Base-by-base conservation (phyloP, 805 yeast species). In the Saturnispora gosingensis region DNA sequence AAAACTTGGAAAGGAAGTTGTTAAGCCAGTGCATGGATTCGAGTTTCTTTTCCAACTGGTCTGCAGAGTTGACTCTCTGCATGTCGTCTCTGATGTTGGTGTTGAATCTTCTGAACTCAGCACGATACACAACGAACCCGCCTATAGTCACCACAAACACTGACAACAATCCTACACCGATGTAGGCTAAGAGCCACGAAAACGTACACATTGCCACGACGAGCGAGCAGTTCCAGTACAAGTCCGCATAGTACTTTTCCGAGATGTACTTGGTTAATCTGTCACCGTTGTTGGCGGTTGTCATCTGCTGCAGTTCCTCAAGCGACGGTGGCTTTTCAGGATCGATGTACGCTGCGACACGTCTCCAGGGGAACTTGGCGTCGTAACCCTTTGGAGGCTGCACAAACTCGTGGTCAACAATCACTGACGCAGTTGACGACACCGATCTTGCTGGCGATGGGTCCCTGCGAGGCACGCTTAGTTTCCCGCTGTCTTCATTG, bases 21-120 rank as follows among this genome's bases (percentile, higher is more conserved):
- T 86, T 86, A 60, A 86, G 65, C 95, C 95, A 86, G 54, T 82
- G 80, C 80, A 86, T 84, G 8, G 90, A 81, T 68, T 86, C 95
- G 50, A 75, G 63, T 59, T 75, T 77, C 46, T 77, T 74, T 53
- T 81, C 86, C 55, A 86, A 69, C 39, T 81, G 72, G 63, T 83
- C 85, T 46, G 73, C 70, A n/a, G 88, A 78, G 27, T 75, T 72
- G 45, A 76, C 66, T 69, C 95, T 77, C 49, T 75, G 71, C 77
- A 86, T 76, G 63, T 86, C 95, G 67, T 86, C 95, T 55, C 88
- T 74, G 35, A 85, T 71, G 59, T 85, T 79, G 57, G 88, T 72
- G 63, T 81, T 82, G 64, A 85, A 85, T 61, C 95, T 77, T 61
- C 91, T 77, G 59, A 82, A 80, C 66, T 86, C 93, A 16, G 80